Evolutionary conservation across 1,284 basidiomycete genomes (phyloP).

Genomic region (Cutaneotrichosporon dermatis): DNA sequence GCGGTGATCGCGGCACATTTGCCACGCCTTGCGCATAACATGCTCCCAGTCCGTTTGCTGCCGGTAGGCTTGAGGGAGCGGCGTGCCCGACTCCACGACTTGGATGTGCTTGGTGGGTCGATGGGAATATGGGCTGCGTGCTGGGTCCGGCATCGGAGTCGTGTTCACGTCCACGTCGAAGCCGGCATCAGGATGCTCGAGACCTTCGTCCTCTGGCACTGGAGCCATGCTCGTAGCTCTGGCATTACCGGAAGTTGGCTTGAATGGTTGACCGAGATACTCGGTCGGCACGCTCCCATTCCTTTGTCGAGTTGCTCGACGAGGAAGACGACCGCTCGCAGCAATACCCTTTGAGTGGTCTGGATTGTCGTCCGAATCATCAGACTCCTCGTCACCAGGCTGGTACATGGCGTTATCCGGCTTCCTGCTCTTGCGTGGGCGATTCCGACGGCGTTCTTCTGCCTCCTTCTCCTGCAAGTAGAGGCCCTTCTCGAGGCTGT

Average conservation of each 20-base stretch:
- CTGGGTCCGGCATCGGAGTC: not conserved
- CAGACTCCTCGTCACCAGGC: not conserved
- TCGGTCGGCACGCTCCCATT: no score
- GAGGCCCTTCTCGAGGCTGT: no score
- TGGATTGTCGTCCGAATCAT: slow-evolving; percentile 1
- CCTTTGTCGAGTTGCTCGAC: not conserved
- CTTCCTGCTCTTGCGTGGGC: not conserved
- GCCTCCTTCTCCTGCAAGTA: no score
- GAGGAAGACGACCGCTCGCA: not conserved
- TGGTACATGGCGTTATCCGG: not conserved
- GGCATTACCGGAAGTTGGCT: not conserved
- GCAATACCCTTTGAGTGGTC: not conserved
- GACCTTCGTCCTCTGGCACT: not conserved
- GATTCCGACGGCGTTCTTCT: not conserved
- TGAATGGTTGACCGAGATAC: no score
- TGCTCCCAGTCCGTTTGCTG: not conserved
- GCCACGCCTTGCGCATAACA: not conserved
- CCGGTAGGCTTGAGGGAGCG: not conserved
- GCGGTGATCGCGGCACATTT: not conserved
- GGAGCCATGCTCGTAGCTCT: not conserved
- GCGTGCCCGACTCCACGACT: not conserved
- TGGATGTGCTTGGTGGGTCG: not conserved
- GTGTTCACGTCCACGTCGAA: not conserved
- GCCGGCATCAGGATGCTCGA: not conserved
- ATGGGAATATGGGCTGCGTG: not conserved